A percentile compares a stretch with the other conserved stretches of the same genome.
Conservation (phyloP, 179 eudicot genomes). For the Beta lomatogona region DNA sequence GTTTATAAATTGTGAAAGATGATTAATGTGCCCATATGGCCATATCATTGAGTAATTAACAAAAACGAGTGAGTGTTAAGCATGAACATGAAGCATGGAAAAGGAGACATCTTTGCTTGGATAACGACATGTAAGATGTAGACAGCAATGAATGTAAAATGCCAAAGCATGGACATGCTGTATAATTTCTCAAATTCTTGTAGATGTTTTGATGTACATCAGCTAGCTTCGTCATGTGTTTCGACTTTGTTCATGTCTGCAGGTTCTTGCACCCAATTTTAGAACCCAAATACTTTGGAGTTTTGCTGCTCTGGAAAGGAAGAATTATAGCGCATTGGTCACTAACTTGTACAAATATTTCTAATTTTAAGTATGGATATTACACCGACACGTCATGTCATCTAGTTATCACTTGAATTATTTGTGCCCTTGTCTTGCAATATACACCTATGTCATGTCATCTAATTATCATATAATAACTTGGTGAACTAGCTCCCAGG, state of each 20-base stretch:
- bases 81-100: no score
- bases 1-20: no score
- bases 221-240: not conserved
- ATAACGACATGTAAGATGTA: conserved; percentile 4
- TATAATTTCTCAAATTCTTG: not conserved
- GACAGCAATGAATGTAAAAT: not conserved
- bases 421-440: no score
- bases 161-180: conserved; percentile 3
- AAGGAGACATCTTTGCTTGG: not conserved
- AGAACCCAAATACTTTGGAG: not conserved
- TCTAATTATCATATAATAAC: no score
- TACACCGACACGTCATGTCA: not conserved
- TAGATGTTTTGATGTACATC: not conserved
- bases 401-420: no score
- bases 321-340: not conserved
- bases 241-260: not conserved
- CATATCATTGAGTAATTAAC: no score
- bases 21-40: no score
- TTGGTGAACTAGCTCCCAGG: no score
- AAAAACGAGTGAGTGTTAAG: no score
- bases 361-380: not conserved
- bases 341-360: no score
- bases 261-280: not conserved
- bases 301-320: not conserved
- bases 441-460: no score